Evolutionary conservation across 768 basidiomycete species (phyloP).

Genomic region (Cystoderma amianthinum): DNA sequence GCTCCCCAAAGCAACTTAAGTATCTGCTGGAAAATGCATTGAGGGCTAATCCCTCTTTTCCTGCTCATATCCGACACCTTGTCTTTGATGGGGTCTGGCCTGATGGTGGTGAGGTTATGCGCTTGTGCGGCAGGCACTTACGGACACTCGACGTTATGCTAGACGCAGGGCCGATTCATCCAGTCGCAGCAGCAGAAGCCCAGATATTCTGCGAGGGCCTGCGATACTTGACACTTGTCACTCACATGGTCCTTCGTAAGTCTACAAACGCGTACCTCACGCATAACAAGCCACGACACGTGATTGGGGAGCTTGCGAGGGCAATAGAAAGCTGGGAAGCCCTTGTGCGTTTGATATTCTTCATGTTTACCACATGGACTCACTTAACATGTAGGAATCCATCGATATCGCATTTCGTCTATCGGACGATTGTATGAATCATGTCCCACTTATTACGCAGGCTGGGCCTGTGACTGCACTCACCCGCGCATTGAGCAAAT

Average conservation of each 20-base stretch:
- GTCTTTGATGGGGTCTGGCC: slow-evolving; percentile 32
- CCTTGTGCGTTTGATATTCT: slow-evolving; percentile 34
- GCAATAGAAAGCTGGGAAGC: slow-evolving; percentile 34
- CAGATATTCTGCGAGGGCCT: slow-evolving; percentile 35
- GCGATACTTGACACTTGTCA: slow-evolving; percentile 15
- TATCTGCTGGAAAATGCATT: slow-evolving; percentile 32
- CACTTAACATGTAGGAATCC: slow-evolving; percentile 31
- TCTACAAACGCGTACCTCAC: slow-evolving; percentile 46
- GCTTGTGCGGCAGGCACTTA: slow-evolving; percentile 11
- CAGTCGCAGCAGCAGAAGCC: slow-evolving; percentile 14
- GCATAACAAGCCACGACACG: slow-evolving; percentile 32
- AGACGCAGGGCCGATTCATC: slow-evolving; percentile 20
- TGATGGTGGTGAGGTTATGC: slow-evolving; percentile 31
- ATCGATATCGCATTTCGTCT: slow-evolving; percentile 51
- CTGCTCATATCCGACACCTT: slow-evolving; percentile 30
- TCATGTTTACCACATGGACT: slow-evolving; percentile 1
- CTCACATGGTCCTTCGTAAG: slow-evolving; percentile 48
- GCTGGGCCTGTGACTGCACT: slow-evolving; percentile 25
- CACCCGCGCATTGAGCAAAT: slow-evolving; percentile 27
- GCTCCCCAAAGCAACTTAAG: slow-evolving; percentile 28
- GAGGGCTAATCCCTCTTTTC: slow-evolving; percentile 25
- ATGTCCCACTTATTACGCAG: slow-evolving; percentile 8
- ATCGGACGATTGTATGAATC: slow-evolving; percentile 30
- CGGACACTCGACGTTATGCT: slow-evolving; percentile 29
- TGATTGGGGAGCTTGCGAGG: slow-evolving; percentile 38